These are phyloP conservation scores for Coemansia sp. DNA, from an alignment of 192 early-diverging fungal genomes.

Conservation along the genomic window DNA sequence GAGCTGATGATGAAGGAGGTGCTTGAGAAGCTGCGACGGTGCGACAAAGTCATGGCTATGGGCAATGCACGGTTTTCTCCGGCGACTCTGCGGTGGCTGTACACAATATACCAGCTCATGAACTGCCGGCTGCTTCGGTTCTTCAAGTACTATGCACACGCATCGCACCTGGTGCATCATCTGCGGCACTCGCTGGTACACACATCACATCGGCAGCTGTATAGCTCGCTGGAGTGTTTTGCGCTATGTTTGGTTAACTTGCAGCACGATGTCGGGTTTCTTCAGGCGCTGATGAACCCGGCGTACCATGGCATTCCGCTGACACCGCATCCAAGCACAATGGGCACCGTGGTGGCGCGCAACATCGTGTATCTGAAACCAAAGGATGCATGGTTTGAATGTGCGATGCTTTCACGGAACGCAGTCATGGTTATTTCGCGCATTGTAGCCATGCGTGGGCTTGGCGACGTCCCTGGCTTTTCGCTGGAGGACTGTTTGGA, in stretches of 20 bases:
- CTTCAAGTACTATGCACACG: conserved; percentile 69
- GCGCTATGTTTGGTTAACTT: conserved; percentile 61
- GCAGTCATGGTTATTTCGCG: conserved; percentile 53
- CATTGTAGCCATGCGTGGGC: conserved; percentile 48
- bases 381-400: conserved; percentile 53
- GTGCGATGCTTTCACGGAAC: conserved; percentile 52
- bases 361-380: conserved; percentile 37
- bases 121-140: conserved; percentile 73
- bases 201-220: conserved; percentile 65
- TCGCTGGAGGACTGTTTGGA: conserved; percentile 42
- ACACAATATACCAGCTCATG: conserved; percentile 72
- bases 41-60: conserved; percentile 64
- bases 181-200: conserved; percentile 68
- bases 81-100: conserved; percentile 64
- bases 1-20: conserved; percentile 73
- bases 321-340: conserved; percentile 42
- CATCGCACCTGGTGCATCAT: conserved; percentile 66
- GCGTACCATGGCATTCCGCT: conserved; percentile 51
- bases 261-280: conserved; percentile 53
- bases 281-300: conserved; percentile 53
- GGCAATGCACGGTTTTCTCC: conserved; percentile 49
- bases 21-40: conserved; percentile 68
- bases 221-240: conserved; percentile 69
- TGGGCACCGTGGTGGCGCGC: conserved; percentile 11
- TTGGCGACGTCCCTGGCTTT: conserved; percentile 47